These are phyloP conservation scores for Moniliella sp. DNA, from an alignment of 1,284 basidiomycete species.

Conservation along the genomic window DNA sequence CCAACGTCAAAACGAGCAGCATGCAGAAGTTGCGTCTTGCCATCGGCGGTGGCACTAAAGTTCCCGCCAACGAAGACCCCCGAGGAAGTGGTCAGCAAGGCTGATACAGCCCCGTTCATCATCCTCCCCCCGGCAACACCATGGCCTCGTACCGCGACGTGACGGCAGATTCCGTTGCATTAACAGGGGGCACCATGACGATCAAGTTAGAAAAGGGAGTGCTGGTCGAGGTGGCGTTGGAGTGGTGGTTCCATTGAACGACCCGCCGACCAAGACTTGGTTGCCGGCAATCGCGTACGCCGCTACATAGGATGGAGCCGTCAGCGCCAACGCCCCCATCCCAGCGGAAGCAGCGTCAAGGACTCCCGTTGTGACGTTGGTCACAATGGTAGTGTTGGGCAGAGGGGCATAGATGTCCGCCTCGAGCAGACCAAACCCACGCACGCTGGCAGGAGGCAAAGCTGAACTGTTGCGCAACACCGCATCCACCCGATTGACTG, in stretches of 20 bases:
- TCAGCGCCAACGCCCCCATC: constrained; percentile 27
- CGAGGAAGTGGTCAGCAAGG: no score
- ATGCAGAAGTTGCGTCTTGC: constrained; percentile 37
- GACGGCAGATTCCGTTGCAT: no score
- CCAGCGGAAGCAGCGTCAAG: no score
- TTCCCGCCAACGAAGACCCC: constrained; percentile 64
- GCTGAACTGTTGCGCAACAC: constrained; percentile 11
- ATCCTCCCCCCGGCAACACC: no score
- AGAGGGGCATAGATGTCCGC: constrained; percentile 18
- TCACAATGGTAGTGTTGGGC: no score
- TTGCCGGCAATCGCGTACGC: constrained; percentile 39
- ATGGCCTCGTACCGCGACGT: no score
- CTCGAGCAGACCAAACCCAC: constrained; percentile 19
- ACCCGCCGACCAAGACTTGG: constrained; percentile 36
- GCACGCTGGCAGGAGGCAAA: background rate
- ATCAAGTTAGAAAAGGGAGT: no score
- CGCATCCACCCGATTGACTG: constrained; percentile 39
- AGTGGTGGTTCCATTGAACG: constrained; percentile 59
- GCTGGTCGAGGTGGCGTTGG: no score
- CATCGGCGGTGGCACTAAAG: constrained; percentile 51
- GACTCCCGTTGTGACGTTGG: no score
- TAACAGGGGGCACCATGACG: no score
- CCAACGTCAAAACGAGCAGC: constrained; percentile 55
- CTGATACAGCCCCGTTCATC: no score
- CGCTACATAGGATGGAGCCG: constrained; percentile 2